Conservation (phyloP, 306 rosid genomes). For the Purshia tridentata region DNA sequence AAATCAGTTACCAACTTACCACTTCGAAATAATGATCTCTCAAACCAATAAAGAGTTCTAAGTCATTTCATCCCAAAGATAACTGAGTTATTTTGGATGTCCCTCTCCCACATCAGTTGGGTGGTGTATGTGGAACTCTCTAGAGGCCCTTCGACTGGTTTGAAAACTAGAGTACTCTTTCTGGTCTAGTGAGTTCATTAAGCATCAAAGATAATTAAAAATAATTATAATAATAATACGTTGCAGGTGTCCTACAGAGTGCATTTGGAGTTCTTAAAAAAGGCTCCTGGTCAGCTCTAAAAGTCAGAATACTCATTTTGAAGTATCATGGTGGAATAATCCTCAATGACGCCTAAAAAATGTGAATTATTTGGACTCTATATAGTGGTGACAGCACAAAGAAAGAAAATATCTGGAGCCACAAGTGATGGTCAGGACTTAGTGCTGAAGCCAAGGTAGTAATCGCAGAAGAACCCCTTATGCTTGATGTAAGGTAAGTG, state of each 20-base stretch:
- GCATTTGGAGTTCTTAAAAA: too few relatives aligned
- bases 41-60: too few relatives aligned
- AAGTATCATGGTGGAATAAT: constrained; percentile 1
- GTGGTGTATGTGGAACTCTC: background rate
- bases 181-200: background rate
- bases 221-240: too few relatives aligned
- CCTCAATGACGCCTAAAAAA: background rate
- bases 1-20: background rate
- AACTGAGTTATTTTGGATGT: too few relatives aligned
- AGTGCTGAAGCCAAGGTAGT: background rate
- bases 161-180: background rate
- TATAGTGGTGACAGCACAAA: background rate
- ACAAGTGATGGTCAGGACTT: background rate
- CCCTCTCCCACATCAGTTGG: too few relatives aligned
- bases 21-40: too few relatives aligned
- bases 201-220: too few relatives aligned
- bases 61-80: too few relatives aligned
- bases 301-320: background rate
- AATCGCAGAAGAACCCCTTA: background rate
- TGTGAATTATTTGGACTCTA: background rate
- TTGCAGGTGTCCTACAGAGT: too few relatives aligned
- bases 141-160: background rate
- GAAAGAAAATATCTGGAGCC: background rate
- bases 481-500: background rate
- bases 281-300: background rate